phyloP scores from a whole-genome alignment of 768 basidiomycete species.

The Lyophyllum shimeji region DNA sequence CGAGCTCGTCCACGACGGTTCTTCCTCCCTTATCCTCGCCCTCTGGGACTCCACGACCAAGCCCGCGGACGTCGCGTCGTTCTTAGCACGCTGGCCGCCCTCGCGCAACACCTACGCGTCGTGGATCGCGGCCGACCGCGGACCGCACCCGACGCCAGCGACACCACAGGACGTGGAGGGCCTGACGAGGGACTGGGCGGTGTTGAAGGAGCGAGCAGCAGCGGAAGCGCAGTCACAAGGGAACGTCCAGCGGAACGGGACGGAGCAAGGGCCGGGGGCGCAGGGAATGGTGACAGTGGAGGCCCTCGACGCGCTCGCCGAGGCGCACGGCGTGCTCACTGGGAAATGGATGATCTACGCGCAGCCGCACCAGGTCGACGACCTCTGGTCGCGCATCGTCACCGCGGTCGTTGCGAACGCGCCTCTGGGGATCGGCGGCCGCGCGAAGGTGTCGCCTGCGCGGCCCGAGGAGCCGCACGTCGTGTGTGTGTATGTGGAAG shows the following conservation, averaged over 20 bases:
- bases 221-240: not conserved
- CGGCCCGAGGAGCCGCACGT: constrained; percentile 30
- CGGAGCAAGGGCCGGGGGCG: not conserved
- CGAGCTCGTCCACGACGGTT: constrained; percentile 15
- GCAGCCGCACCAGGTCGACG: constrained; percentile 29
- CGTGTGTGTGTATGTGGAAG: constrained; percentile 35
- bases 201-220: constrained; percentile 6
- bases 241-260: not conserved
- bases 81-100: constrained; percentile 36
- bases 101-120: constrained; percentile 31
- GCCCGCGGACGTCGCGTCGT: constrained; percentile 23
- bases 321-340: constrained; percentile 25
- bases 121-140: constrained; percentile 35
- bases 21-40: constrained; percentile 16
- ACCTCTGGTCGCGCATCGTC: constrained; percentile 35
- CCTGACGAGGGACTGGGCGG: constrained; percentile 10
- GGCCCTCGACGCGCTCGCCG: constrained; percentile 33
- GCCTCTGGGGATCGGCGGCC: constrained; percentile 17
- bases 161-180: constrained; percentile 7
- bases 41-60: constrained; percentile 26
- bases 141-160: constrained; percentile 7
- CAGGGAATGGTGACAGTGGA: constrained; percentile 25
- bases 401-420: constrained; percentile 13
- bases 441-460: constrained; percentile 35
- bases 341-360: constrained; percentile 42